A percentile compares a stretch with the other conserved stretches of the same genome.
Evolutionary conservation across 1,284 basidiomycete genomes (phyloP).

Genomic region (Grifola frondosa): DNA sequence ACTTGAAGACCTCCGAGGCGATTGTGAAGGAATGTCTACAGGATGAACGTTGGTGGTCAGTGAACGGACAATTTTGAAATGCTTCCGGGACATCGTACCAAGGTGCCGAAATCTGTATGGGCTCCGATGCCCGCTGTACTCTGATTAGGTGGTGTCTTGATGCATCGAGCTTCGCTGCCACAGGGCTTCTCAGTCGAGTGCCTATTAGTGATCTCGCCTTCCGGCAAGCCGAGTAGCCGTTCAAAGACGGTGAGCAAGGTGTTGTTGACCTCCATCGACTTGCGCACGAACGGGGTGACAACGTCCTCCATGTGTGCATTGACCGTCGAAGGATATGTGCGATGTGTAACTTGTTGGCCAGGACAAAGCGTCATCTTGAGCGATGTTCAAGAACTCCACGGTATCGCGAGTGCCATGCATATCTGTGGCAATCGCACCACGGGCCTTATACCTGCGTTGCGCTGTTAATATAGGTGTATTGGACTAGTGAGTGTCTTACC

Average conservation of each 20-base stretch:
- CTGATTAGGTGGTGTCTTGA: conserved; percentile 45
- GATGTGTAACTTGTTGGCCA: conserved; percentile 51
- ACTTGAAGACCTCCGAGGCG: conserved; percentile 46
- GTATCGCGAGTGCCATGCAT: conserved; percentile 57
- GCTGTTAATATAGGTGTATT: background rate
- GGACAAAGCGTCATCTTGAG: conserved; percentile 64
- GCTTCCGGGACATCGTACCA: conserved; percentile 31
- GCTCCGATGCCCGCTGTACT: conserved; percentile 32
- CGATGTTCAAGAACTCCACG: conserved; percentile 65
- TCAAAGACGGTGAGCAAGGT: conserved; percentile 58
- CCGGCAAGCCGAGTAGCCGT: conserved; percentile 52
- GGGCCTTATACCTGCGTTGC: conserved; percentile 58
- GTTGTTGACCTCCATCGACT: conserved; percentile 56
- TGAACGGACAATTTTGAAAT: conserved; percentile 2
- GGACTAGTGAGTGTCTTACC: conserved; percentile 36
- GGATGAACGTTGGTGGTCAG: too few species aligned
- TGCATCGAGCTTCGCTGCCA: conserved; percentile 61
- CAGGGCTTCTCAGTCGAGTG: conserved; percentile 50
- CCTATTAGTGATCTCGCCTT: conserved; percentile 45
- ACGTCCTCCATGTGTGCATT: conserved; percentile 49
- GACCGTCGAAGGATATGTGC: conserved; percentile 55
- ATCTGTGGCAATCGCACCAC: conserved; percentile 62
- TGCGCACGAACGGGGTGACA: conserved; percentile 56
- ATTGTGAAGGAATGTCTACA: conserved; percentile 34
- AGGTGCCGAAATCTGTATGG: conserved; percentile 45